These are phyloP conservation scores for Apium graveolens DNA, from an alignment of 129 eudicot genomes.

Conservation along the genomic window DNA sequence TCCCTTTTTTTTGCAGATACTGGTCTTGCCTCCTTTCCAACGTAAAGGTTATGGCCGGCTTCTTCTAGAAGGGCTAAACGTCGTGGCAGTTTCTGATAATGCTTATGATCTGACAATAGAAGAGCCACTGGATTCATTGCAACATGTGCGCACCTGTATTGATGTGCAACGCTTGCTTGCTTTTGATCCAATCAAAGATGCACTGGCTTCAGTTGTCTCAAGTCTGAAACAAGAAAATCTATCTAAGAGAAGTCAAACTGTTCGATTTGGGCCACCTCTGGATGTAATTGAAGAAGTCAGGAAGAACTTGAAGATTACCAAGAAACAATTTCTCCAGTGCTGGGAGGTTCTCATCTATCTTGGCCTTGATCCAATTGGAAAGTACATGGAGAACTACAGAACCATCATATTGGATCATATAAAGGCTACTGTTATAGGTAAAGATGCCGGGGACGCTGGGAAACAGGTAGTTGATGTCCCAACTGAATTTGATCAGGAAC, in stretches of 20 bases:
- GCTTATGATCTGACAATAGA: conserved; percentile 73
- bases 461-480: conserved; percentile 62
- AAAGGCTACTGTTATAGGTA: conserved; percentile 65
- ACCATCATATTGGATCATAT: conserved; percentile 47
- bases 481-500: conserved; percentile 53
- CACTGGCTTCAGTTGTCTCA: conserved; percentile 33
- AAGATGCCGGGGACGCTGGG: conserved; percentile 53
- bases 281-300: conserved; percentile 57
- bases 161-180: conserved; percentile 69
- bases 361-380: conserved; percentile 53
- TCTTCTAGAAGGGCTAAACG: conserved; percentile 53
- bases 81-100: conserved; percentile 48
- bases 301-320: conserved; percentile 66
- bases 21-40: conserved; percentile 79
- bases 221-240: conserved; percentile 56
- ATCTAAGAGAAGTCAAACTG: conserved; percentile 40
- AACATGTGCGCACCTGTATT: conserved; percentile 63
- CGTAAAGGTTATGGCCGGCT: conserved; percentile 64
- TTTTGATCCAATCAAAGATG: conserved; percentile 41
- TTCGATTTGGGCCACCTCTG: conserved; percentile 45
- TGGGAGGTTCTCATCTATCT: conserved; percentile 84
- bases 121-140: conserved; percentile 88
- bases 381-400: conserved; percentile 56
- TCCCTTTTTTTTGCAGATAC: conserved; percentile 46
- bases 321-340: conserved; percentile 66